Base-by-base conservation (phyloP, 2,329 filamentous ascomycete genomes). In the Chalaropsis ovoidea region DNA sequence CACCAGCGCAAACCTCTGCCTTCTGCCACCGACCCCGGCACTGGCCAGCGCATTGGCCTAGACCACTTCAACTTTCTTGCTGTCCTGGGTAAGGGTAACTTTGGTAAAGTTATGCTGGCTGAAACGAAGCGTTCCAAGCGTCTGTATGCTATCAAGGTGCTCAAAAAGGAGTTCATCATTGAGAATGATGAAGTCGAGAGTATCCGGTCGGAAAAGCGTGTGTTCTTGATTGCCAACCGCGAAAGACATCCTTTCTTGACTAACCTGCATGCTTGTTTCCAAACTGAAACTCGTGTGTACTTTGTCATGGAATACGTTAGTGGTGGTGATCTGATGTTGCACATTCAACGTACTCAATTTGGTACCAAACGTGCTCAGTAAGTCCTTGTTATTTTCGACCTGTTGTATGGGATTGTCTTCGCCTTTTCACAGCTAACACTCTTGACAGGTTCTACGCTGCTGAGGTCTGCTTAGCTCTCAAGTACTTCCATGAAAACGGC, bases 271-370 rank as follows among this genome's bases (percentile, higher is more conserved):
- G 94, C 94, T 64, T 99, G 94, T 78, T 99, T 99, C 83, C 94
- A 99, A 77, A 99, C 94, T 0, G 94, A 99, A 76, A 99, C 94
- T 6, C 82, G 94, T 71, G 92, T 99, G 24, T 99, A 99, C 79
- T 99, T 99, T 73, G 94, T 99, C 69, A 97, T 97, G 93, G 94
- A 99, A 78, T 99, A 99, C 75, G 90, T 99, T 69, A 96, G 91
- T 73, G 94, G 94, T 79, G 94, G 94, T 78, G 94, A 99, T 81
- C 77, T 99, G 74, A 99, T 99, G 94, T 81, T 97, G 77, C 94
- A 99, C 77, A 99, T 99, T 74, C 94, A 99, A 76, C 86, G 94
- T 68, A 93, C 93, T 19, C 90, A 95, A 73, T 99, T 99, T 73
- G 93, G 93, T 66, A 89, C 91, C 6, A 97, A 96, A 77, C 86